Conservation (phyloP, 306 rosid genomes). For the Cicer cuneatum region DNA sequence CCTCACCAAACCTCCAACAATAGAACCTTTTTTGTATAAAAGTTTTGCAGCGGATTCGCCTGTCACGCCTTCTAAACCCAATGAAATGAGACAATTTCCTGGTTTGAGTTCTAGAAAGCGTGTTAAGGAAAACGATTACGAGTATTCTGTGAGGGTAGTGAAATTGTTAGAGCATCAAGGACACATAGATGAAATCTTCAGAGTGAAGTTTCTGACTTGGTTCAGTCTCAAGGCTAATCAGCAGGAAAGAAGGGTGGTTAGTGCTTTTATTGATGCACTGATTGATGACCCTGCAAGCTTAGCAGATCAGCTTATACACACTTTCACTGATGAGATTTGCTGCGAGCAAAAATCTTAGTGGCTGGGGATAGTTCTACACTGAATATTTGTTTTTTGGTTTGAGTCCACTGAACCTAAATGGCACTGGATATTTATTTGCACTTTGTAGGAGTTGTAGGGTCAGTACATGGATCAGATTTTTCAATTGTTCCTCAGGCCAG, state of each 20-base stretch:
- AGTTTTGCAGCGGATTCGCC: conserved; percentile 60
- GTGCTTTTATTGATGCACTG: conserved; percentile 80
- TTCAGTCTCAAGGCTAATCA: conserved; percentile 86
- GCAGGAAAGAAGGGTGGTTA: conserved; percentile 85
- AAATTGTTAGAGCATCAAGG: conserved; percentile 76
- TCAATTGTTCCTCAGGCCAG: conserved; percentile 14
- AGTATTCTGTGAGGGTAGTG: conserved; percentile 79
- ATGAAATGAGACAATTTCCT: conserved; percentile 49
- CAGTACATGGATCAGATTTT: conserved; percentile 38
- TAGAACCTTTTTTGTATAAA: conserved; percentile 43
- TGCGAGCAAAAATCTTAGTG: conserved; percentile 57
- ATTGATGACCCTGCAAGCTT: conserved; percentile 86
- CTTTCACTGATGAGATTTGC: conserved; percentile 74
- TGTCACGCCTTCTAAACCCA: conserved; percentile 66
- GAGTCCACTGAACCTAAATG: conserved; percentile 41
- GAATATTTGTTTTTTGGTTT: conserved; percentile 11
- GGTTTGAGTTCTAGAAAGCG: conserved; percentile 54
- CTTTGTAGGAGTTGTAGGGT: conserved; percentile 40
- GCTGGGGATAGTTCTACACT: conserved; percentile 41
- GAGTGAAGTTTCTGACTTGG: conserved; percentile 92
- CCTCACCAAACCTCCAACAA: conserved; percentile 50
- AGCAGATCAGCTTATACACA: conserved; percentile 81
- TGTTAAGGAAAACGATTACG: conserved; percentile 66
- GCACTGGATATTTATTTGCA: conserved; percentile 39
- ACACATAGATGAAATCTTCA: conserved; percentile 68